Base-by-base conservation (phyloP, 2,329 filamentous ascomycete genomes). In the Fusarium penzigii region DNA sequence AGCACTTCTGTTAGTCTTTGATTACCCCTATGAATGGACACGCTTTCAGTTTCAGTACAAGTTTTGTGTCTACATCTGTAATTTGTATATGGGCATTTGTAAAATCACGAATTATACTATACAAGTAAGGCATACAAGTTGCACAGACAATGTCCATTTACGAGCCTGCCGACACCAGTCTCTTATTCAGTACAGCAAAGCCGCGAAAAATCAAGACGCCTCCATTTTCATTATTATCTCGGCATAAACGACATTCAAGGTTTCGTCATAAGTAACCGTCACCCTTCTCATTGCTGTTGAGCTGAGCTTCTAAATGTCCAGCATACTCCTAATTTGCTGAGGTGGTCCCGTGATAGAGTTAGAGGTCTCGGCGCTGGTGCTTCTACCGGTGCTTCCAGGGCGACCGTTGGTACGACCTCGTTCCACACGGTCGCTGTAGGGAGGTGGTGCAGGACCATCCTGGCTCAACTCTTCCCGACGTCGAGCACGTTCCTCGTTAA, bases 291-390 rank as follows among this genome's bases (percentile, higher is more conserved):
- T 11, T 36, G 32, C 32, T 12, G 3, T 12, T 12, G 29, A 10
- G 9, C 32, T 25, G 10, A 14, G 29, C 16, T 29, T 11, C 49
- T 68, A 84, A 13, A 84, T 63, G 60, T 85, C 82, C 59, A 85
- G 58, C 82, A 85, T 85, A 63, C 82, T 84, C 61, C 71, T 74
- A 6, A 84, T 69, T 61, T 81, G 76, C 63, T 82, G 79, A n/a
- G 80, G 79, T 48, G 75, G 75, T n/a, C 66, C 72, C 7, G 65
- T 71, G 12, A 78, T 68, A 6, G 79, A 82, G 42, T 73, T 67
- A n/a, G 68, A 70, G 36, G 80, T 80, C 42, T 68, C 73, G 1
- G 72, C 70, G 56, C 79, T 82, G 40, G 72, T 67, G 47, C 75
- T 78, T 42, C 79, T 72, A 29, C 70, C 71, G 11, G 65, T 69